Percentiles rank a stretch among this genome's conserved stretches.
These are phyloP conservation scores for Mucor mucedo DNA, from an alignment of 371 early-diverging fungal genomes.

Conservation along the genomic window DNA sequence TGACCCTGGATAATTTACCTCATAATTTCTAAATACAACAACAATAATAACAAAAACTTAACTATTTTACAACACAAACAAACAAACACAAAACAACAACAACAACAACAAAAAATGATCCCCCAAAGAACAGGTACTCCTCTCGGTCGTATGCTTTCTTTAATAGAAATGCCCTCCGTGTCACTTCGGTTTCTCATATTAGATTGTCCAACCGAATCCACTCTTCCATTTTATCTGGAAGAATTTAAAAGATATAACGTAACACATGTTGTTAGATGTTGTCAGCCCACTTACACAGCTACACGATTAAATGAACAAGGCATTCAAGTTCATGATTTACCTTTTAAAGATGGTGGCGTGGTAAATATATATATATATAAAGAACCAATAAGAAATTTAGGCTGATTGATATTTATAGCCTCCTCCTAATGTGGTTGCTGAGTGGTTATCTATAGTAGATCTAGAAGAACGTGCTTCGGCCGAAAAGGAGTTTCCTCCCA, in stretches of 20 bases:
- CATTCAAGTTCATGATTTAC: slow-evolving; percentile 46
- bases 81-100: slow-evolving; percentile 3
- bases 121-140: slow-evolving; percentile 42
- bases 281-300: slow-evolving; percentile 86
- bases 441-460: slow-evolving; percentile 77
- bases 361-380: slow-evolving; percentile 61
- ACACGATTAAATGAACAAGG: slow-evolving; percentile 74
- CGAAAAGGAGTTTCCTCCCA: slow-evolving; percentile 60
- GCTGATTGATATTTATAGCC: slow-evolving; percentile 45
- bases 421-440: slow-evolving; percentile 64
- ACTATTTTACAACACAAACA: neutral
- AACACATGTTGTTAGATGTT: slow-evolving; percentile 79
- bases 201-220: slow-evolving; percentile 88
- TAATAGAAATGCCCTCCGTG: slow-evolving; percentile 55
- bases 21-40: neutral
- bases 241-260: slow-evolving; percentile 78
- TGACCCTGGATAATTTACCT: slow-evolving; percentile 30
- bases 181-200: slow-evolving; percentile 86
- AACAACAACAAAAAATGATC: slow-evolving; percentile 32
- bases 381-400: neutral
- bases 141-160: slow-evolving; percentile 60
- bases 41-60: neutral
- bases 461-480: slow-evolving; percentile 41
- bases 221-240: slow-evolving; percentile 77
- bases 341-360: slow-evolving; percentile 69